Base-by-base conservation (phyloP, 257 asterid species). In the Striga asiatica region DNA sequence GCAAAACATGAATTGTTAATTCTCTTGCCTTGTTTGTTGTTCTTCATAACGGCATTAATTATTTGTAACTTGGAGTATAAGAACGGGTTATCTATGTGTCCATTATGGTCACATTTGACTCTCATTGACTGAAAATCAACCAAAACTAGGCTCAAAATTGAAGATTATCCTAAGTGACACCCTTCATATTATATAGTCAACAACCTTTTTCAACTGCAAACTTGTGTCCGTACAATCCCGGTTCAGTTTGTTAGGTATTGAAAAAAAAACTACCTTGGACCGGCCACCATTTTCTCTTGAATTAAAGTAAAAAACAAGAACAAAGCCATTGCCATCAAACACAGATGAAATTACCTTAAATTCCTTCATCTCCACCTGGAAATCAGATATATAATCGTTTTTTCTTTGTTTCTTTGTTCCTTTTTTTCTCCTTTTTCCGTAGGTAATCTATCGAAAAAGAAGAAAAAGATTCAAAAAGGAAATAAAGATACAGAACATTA, bases 191-290 rank as follows among this genome's bases (percentile, higher is more conserved):
- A n/a, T n/a, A n/a, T n/a, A n/a, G n/a, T n/a, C n/a, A n/a, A n/a
- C n/a, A n/a, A n/a, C n/a, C n/a, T n/a, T n/a, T n/a, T n/a, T n/a
- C n/a, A 27, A 52, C 47, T 12, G 34, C 29, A 47, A 57, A 31
- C 34, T 56, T 21, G 39, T 48, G 39, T 68, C 75, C 77, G 61
- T 69, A 64, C 72, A 67, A 61, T 46, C 21, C 71, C 69, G 72
- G 78, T 65, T 58, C 54, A 64, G 31, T 73, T 53, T 9, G 72
- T 65, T 67, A 12, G n/a, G n/a, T n/a, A n/a, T n/a, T n/a, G n/a
- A n/a, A n/a, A n/a, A 25, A 43, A 63, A 46, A 64, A 62, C 67
- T 6, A 31, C 54, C 47, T 54, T 39, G 53, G 50, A 53, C 70
- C 75, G 75, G 61, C n/a, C 41, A 8, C 10, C 45, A 43, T 20